Evolutionary conservation across 1,139 yeast species (phyloP).

Genomic region (Saccharomycopsis hybrid): DNA sequence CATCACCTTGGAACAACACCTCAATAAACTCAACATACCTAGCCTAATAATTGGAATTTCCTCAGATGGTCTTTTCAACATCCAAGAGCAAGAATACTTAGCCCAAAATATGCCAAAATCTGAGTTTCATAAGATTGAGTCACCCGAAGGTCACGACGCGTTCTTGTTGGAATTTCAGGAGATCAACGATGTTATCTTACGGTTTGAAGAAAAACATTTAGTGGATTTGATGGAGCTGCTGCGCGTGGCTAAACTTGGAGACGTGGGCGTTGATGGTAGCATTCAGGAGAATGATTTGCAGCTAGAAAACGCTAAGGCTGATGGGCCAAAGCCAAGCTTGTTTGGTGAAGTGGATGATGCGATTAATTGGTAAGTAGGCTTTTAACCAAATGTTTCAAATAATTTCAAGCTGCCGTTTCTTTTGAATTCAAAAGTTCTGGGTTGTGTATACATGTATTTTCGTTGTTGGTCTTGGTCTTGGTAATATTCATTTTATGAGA

Average conservation of each 20-base stretch:
- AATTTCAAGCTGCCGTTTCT: too few relatives aligned
- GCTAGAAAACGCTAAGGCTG: too few relatives aligned
- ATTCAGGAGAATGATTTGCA: too few relatives aligned
- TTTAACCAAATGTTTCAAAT: too few relatives aligned
- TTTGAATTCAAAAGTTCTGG: too few relatives aligned
- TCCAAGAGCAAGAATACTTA: conserved; percentile 80
- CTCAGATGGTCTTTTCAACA: conserved; percentile 89
- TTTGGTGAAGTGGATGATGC: conserved; percentile 95
- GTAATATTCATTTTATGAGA: too few relatives aligned
- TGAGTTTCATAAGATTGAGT: conserved; percentile 59
- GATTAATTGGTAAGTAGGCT: conserved; percentile 90
- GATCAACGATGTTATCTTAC: conserved; percentile 63
- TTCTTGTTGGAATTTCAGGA: conserved; percentile 81
- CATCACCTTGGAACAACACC: conserved; percentile 38
- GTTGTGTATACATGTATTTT: too few relatives aligned
- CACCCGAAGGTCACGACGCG: conserved; percentile 99
- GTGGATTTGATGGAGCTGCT: too few relatives aligned
- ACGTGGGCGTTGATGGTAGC: conserved; percentile 38
- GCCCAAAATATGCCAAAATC: conserved; percentile 73
- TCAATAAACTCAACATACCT: conserved; percentile 59
- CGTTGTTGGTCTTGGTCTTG: too few relatives aligned
- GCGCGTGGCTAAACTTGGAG: conserved; percentile 46
- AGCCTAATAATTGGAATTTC: conserved; percentile 81
- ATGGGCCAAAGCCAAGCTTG: too few relatives aligned
- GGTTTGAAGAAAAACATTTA: conserved; percentile 53